Evolutionary conservation across 2,329 filamentous ascomycete genomes (phyloP).

Genomic region (Trichoderma sp.): DNA sequence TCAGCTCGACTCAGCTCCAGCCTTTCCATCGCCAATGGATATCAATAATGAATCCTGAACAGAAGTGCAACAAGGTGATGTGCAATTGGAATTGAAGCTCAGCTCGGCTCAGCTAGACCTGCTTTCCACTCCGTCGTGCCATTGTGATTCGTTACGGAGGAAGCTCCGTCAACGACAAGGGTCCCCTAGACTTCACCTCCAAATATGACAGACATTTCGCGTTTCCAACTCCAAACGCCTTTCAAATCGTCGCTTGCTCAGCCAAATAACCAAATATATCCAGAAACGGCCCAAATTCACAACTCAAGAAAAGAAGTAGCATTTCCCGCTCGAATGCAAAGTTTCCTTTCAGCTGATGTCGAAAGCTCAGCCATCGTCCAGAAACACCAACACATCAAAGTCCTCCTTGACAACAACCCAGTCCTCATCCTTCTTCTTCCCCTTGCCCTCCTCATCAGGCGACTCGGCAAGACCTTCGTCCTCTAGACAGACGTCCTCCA

Average conservation of each 20-base stretch:
- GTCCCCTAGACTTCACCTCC: not conserved
- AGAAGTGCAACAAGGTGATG: not conserved
- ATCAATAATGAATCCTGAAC: not conserved
- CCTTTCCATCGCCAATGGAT: not conserved
- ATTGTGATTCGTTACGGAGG: not conserved
- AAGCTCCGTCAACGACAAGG: not conserved
- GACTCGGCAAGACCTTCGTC: not conserved
- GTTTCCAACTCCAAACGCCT: too few species aligned
- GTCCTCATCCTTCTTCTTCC: not conserved
- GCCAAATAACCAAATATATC: too few species aligned
- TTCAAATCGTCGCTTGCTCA: too few species aligned
- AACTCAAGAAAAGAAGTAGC: not conserved
- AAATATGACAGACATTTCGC: too few species aligned
- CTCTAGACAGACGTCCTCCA: not conserved
- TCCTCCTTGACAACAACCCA: constrained; percentile 6
- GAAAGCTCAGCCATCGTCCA: not conserved
- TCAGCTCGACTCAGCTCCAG: not conserved
- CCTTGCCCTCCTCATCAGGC: not conserved
- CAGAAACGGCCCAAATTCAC: not conserved
- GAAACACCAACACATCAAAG: constrained; percentile 1
- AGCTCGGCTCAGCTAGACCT: not conserved
- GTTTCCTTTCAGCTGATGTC: not conserved
- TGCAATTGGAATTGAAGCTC: not conserved
- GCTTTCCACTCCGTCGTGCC: not conserved
- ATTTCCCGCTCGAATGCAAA: too few species aligned